Percentiles rank a stretch among this genome's conserved stretches.
phyloP scores from a whole-genome alignment of 345 rosid genomes.

The Punica granatum region DNA sequence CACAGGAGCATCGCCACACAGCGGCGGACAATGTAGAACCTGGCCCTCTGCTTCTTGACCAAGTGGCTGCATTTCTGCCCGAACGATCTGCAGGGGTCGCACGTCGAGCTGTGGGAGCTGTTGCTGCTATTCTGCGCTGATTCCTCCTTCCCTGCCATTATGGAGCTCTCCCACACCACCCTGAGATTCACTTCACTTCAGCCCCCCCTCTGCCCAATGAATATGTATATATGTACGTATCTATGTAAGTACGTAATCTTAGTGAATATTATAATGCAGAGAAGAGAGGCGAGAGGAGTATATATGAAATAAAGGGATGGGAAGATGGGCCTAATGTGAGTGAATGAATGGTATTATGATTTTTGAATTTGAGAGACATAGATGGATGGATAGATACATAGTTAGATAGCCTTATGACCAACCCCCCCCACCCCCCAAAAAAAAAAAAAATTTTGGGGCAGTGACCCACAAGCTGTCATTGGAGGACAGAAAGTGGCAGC shows the following conservation, averaged over 20 bases:
- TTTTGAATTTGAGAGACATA: not conserved
- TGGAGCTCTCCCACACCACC: not conserved
- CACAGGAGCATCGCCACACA: conserved; percentile 23
- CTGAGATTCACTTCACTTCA: not conserved
- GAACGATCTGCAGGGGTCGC: conserved; percentile 11
- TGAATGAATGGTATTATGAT: not conserved
- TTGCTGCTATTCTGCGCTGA: not conserved
- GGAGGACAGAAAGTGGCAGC: not conserved
- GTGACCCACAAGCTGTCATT: conserved; percentile 3
- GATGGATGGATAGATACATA: not conserved
- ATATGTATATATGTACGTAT: not conserved
- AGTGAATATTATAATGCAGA: not conserved
- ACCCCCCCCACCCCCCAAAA: too few species aligned
- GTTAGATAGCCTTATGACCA: too few species aligned
- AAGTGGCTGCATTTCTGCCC: conserved; percentile 18
- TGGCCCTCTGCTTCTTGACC: conserved; percentile 21
- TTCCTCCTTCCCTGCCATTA: not conserved
- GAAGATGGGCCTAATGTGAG: not conserved
- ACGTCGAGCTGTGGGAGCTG: conserved; percentile 1
- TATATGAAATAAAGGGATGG: not conserved
- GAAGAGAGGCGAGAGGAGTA: not conserved
- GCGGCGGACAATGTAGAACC: conserved; percentile 22
- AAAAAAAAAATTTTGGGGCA: not conserved
- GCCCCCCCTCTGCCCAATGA: not conserved
- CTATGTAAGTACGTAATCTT: not conserved